These are phyloP conservation scores for Sanghuangporus weigelae DNA, from an alignment of 1,284 basidiomycete genomes.

Conservation along the genomic window DNA sequence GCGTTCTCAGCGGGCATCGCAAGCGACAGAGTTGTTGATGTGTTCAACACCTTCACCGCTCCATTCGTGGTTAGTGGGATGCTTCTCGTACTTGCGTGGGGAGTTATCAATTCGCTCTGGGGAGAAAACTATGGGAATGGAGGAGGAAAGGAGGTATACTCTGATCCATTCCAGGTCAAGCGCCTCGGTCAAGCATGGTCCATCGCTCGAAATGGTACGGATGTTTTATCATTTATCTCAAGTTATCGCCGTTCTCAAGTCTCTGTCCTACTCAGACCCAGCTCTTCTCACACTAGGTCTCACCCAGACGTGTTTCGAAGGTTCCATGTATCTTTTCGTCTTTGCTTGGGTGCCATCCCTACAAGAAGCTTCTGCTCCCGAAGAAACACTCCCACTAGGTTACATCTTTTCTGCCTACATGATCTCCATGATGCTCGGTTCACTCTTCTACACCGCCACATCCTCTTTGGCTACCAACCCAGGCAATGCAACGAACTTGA, in stretches of 20 bases:
- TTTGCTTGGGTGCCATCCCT: constrained; percentile 75
- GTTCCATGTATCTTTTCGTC: constrained; percentile 79
- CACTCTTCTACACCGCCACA: constrained; percentile 48
- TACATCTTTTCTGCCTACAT: constrained; percentile 77
- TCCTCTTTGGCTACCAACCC: constrained; percentile 20
- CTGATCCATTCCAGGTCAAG: constrained; percentile 45
- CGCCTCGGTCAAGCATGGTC: constrained; percentile 53
- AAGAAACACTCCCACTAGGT: constrained; percentile 52
- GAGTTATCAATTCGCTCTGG: constrained; percentile 56
- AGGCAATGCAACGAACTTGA: constrained; percentile 8
- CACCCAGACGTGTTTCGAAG: constrained; percentile 74
- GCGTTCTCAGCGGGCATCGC: constrained; percentile 60
- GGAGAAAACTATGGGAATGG: constrained; percentile 59
- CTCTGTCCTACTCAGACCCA: constrained; percentile 38
- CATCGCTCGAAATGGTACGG: constrained; percentile 50
- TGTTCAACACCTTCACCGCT: constrained; percentile 38
- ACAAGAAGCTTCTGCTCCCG: constrained; percentile 47
- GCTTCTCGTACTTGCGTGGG: constrained; percentile 48
- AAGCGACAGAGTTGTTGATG: constrained; percentile 35
- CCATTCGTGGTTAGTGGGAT: constrained; percentile 62
- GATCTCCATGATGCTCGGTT: constrained; percentile 76
- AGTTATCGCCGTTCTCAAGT: not conserved
- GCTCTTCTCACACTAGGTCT: constrained; percentile 62
- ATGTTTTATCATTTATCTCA: not conserved
- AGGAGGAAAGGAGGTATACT: constrained; percentile 28